phyloP scores from a whole-genome alignment of 352 stramenopile genomes.

The Phytophthora cactorum region DNA sequence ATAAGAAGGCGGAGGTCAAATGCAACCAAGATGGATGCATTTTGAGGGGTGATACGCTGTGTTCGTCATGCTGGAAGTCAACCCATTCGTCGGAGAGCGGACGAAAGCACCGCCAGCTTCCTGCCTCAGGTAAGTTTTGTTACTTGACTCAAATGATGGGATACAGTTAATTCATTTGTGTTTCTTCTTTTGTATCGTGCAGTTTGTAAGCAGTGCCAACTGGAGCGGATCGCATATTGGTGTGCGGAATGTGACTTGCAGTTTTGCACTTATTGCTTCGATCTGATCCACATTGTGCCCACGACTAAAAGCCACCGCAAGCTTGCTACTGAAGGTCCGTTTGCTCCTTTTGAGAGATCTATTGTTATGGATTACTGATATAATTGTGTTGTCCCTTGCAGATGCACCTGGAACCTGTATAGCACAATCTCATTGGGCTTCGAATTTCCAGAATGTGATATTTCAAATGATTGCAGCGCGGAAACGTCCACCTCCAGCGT shows the following conservation, averaged over 20 bases:
- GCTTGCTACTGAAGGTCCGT: constrained; percentile 51
- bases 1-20: constrained; percentile 26
- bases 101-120: constrained; percentile 27
- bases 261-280: constrained; percentile 68
- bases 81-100: constrained; percentile 23
- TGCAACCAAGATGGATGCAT: constrained; percentile 33
- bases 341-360: not conserved
- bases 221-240: constrained; percentile 50
- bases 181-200: constrained; percentile 9
- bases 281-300: constrained; percentile 51
- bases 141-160: not conserved
- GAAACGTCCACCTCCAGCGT: constrained; percentile 8
- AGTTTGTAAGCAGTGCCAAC: constrained; percentile 74
- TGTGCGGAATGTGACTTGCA: constrained; percentile 67
- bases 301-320: constrained; percentile 42
- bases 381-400: constrained; percentile 19
- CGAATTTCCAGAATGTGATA: constrained; percentile 49
- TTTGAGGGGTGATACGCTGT: constrained; percentile 16
- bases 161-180: not conserved
- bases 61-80: constrained; percentile 30
- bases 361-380: constrained; percentile 1
- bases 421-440: constrained; percentile 49
- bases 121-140: constrained; percentile 39
- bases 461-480: constrained; percentile 38
- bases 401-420: constrained; percentile 51